Base-by-base conservation (phyloP, 2,329 filamentous ascomycete species). In the Aureobasidium sp. region DNA sequence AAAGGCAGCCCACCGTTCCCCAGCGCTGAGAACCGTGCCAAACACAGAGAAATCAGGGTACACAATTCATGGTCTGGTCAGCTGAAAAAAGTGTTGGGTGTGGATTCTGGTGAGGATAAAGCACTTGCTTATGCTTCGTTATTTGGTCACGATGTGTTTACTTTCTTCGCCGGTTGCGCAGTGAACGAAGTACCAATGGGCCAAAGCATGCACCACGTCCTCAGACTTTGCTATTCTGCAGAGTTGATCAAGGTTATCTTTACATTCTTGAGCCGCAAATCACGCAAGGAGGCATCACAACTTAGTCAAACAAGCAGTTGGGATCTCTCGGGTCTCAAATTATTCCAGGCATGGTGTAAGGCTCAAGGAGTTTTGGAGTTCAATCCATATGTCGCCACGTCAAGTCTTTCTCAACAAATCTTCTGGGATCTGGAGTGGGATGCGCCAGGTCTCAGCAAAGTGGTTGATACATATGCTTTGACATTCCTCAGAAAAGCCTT, bases 191-290 rank as follows among this genome's bases (percentile, higher is more conserved):
- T 48, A 85, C 83, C 52, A 67, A 94, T 16, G 77, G 80, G 6
- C 78, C 17, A 52, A 14, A 87, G 94, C 53, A 81, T 94, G 37
- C 79, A 84, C 35, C 86, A 95, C 66, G 69, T 97, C 48, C 70
- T 97, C 45, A 83, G 86, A 32, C 74, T 97, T 40, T 96, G 90
- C 70, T 96, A 95, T 65, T 77, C 95, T 53, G 88, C 88, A 2
- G 93, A 98, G 69, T 82, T 98, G 54, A 82, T 94, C 56, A 94
- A 95, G 70, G 83, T 90, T 5, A 78, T 89, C 14, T 65, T 82
- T 12, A 74, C 78, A 12, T 52, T 52, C 29, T 4, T 52, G 8
- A 34, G 19, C 21, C 37, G 48, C 19, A n/a, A 34, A 4, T 52
- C 48, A 3, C 6, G 27, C 3, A 4, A 11, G 42, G 21, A 52